Percentiles rank a stretch among this genome's conserved stretches.
Evolutionary conservation across 2,329 filamentous ascomycete species (phyloP).

Genomic region (Neocatenulostroma microsporum): DNA sequence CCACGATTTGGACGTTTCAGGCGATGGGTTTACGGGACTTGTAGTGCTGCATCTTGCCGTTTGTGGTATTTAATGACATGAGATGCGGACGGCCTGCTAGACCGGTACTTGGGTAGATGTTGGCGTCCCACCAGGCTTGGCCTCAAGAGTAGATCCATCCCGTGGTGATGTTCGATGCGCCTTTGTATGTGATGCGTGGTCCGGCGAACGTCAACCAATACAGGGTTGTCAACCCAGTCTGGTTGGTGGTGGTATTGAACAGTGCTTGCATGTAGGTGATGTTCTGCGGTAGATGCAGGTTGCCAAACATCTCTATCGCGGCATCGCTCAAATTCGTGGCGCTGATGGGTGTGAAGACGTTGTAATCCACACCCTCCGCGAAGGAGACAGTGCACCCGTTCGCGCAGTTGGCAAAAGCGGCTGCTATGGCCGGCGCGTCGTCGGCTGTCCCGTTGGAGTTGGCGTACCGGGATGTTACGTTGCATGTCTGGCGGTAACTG

Average conservation of each 20-base stretch:
- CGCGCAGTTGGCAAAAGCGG: slow-evolving; percentile 33
- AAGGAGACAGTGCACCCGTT: slow-evolving; percentile 32
- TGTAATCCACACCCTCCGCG: slow-evolving; percentile 36
- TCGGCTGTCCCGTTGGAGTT: slow-evolving; percentile 33
- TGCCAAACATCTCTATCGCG: slow-evolving; percentile 37
- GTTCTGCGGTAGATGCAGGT: slow-evolving; percentile 37
- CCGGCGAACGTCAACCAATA: slow-evolving; percentile 36
- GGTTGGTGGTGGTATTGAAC: slow-evolving; percentile 20
- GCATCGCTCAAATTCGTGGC: slow-evolving; percentile 38
- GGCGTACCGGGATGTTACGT: slow-evolving; percentile 14
- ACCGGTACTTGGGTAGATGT: slow-evolving; percentile 33
- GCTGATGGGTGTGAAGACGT: slow-evolving; percentile 34
- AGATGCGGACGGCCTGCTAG: slow-evolving; percentile 35
- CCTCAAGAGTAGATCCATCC: slow-evolving; percentile 43
- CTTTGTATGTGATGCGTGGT: slow-evolving; percentile 27
- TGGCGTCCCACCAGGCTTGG: slow-evolving; percentile 41
- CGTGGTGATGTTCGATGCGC: slow-evolving; percentile 30
- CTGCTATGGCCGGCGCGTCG: slow-evolving; percentile 34
- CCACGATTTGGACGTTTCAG: slow-evolving; percentile 36
- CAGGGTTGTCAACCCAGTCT: slow-evolving; percentile 26
- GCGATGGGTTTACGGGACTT: slow-evolving; percentile 40
- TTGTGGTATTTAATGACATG: slow-evolving; percentile 32
- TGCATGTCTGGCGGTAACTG: slow-evolving; percentile 8
- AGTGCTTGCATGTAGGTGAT: slow-evolving; percentile 31
- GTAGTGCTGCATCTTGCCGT: slow-evolving; percentile 33